These are phyloP conservation scores for Oleoguttula mirabilis DNA, from an alignment of 495 filamentous ascomycete genomes.

Conservation along the genomic window DNA sequence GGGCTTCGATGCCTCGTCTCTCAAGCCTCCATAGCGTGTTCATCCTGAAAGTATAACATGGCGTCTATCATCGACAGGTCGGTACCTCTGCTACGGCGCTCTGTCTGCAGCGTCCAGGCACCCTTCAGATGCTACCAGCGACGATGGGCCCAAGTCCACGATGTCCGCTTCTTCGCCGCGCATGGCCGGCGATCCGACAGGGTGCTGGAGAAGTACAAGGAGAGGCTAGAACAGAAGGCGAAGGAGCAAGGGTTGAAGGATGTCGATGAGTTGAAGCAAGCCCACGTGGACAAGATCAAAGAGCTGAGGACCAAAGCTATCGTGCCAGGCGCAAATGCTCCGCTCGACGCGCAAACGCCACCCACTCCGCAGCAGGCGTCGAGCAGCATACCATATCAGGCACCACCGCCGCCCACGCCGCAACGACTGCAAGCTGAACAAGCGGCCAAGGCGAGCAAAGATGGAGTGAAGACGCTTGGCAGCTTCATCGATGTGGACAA, in stretches of 20 bases:
- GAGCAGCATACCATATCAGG: conserved; percentile 17
- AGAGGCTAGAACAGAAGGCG: conserved; percentile 76
- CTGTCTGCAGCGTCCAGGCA: conserved; percentile 18
- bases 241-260: conserved; percentile 64
- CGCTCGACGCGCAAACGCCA: conserved; percentile 16
- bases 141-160: conserved; percentile 83
- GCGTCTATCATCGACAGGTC: too few species aligned
- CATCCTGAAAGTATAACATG: too few species aligned
- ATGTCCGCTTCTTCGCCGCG: conserved; percentile 75
- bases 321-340: conserved; percentile 44
- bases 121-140: conserved; percentile 41
- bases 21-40: too few species aligned
- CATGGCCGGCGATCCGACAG: conserved; percentile 48
- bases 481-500: conserved; percentile 76
- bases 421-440: conserved; percentile 1
- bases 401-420: conserved; percentile 22
- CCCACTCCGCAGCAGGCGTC: conserved; percentile 10
- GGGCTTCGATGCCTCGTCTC: too few species aligned
- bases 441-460: conserved; percentile 23
- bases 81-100: conserved; percentile 25
- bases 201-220: conserved; percentile 71
- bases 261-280: conserved; percentile 64
- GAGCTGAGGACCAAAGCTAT: conserved; percentile 48
- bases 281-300: conserved; percentile 71
- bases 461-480: conserved; percentile 65